These are phyloP conservation scores for Solanum corneliomulleri DNA, from an alignment of 257 asterid genomes.

Conservation along the genomic window DNA sequence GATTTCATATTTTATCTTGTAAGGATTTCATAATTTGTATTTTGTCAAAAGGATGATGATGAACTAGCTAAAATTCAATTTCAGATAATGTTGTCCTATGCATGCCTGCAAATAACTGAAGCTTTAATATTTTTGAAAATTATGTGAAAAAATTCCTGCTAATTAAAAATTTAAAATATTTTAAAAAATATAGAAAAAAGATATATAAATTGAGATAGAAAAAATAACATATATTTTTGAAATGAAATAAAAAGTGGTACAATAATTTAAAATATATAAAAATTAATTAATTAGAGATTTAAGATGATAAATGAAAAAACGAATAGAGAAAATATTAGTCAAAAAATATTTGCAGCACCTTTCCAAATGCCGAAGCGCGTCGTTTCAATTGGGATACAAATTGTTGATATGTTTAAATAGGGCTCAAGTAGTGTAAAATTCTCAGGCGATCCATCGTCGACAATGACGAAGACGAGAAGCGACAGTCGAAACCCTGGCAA, in stretches of 20 bases:
- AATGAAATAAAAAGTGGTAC: too few species aligned
- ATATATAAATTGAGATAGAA: not conserved
- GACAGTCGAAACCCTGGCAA: slow-evolving; percentile 5
- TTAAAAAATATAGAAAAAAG: not conserved
- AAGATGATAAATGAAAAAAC: not conserved
- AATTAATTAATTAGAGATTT: not conserved
- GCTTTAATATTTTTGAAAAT: not conserved
- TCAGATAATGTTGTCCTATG: not conserved
- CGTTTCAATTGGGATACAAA: not conserved
- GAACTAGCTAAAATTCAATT: not conserved
- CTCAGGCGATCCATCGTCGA: not conserved
- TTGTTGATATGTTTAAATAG: not conserved
- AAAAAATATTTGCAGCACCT: not conserved
- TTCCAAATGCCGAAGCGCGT: not conserved
- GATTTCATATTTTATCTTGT: not conserved
- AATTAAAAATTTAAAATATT: not conserved
- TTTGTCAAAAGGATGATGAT: not conserved
- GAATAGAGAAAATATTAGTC: not conserved
- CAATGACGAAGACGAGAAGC: slow-evolving; percentile 14
- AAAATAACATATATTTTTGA: too few species aligned
- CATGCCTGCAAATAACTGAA: not conserved
- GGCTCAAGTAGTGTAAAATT: not conserved
- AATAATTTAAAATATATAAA: not conserved
- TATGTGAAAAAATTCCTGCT: not conserved
- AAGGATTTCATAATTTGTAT: not conserved